These are phyloP conservation scores for Boeremia exigua DNA, from an alignment of 2,329 filamentous ascomycete genomes.

Conservation along the genomic window DNA sequence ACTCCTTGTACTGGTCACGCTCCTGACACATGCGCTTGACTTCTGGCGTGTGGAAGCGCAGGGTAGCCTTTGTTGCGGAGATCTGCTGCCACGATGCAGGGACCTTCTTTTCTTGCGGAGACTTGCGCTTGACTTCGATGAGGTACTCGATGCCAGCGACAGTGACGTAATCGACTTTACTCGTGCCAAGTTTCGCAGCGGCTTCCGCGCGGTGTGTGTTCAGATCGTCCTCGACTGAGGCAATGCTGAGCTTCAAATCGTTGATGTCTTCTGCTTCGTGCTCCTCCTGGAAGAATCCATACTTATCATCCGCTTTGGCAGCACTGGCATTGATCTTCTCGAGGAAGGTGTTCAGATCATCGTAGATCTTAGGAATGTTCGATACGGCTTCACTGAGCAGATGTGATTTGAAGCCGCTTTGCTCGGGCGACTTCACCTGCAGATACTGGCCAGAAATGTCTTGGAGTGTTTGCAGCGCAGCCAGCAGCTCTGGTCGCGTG, in stretches of 20 bases:
- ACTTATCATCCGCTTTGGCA: constrained; percentile 88
- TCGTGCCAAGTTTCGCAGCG: constrained; percentile 74
- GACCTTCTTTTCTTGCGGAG: constrained; percentile 75
- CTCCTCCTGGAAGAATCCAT: constrained; percentile 86
- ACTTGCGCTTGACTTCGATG: constrained; percentile 83
- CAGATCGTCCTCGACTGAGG: constrained; percentile 88
- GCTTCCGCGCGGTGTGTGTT: constrained; percentile 76
- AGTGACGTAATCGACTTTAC: constrained; percentile 76
- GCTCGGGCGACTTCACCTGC: constrained; percentile 66
- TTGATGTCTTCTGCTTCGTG: constrained; percentile 89
- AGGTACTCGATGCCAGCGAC: constrained; percentile 93
- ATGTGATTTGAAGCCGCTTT: constrained; percentile 74
- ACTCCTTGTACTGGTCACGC: constrained; percentile 93
- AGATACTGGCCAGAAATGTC: constrained; percentile 79
- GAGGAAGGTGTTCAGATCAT: constrained; percentile 75
- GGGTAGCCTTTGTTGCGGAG: constrained; percentile 89
- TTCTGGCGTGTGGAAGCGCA: constrained; percentile 92
- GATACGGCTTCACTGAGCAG: constrained; percentile 75
- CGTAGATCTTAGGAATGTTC: constrained; percentile 76
- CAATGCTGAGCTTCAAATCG: constrained; percentile 90
- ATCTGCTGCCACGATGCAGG: constrained; percentile 96
- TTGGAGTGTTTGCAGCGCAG: constrained; percentile 84
- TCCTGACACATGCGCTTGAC: constrained; percentile 83
- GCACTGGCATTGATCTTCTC: constrained; percentile 85
- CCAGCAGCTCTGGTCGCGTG: constrained; percentile 83